These are phyloP conservation scores for Aureobasidium sp. DNA, from an alignment of 2,329 filamentous ascomycete species.

Conservation along the genomic window DNA sequence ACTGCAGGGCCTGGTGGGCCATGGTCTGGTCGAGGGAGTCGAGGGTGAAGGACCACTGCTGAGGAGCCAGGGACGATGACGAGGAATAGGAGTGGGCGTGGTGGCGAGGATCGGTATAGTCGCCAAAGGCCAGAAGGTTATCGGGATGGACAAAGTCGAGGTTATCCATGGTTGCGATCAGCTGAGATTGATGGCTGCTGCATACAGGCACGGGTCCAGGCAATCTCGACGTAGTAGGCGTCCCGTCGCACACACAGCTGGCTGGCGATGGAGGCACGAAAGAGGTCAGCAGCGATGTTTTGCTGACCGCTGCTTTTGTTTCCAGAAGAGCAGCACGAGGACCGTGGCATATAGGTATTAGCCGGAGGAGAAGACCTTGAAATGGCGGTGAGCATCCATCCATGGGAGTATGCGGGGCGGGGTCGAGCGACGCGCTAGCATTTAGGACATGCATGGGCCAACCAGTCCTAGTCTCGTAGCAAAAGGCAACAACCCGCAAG, in stretches of 20 bases:
- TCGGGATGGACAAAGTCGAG: constrained; percentile 34
- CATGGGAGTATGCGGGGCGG: constrained; percentile 19
- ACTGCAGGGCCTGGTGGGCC: constrained; percentile 19
- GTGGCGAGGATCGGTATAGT: constrained; percentile 28
- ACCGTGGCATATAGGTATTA: constrained; percentile 13
- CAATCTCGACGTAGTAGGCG: constrained; percentile 1
- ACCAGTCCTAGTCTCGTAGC: neutral
- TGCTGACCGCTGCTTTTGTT: constrained; percentile 12
- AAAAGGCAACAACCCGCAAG: neutral
- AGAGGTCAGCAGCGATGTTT: constrained; percentile 11
- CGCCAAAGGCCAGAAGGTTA: constrained; percentile 36
- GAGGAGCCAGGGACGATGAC: constrained; percentile 14
- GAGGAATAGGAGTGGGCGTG: constrained; percentile 23
- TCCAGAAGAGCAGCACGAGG: constrained; percentile 8
- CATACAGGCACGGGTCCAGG: constrained; percentile 7
- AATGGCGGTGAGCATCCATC: constrained; percentile 20
- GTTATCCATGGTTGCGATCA: constrained; percentile 34
- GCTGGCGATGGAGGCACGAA: neutral
- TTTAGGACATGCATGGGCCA: constrained; percentile 12
- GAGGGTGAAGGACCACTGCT: constrained; percentile 12
- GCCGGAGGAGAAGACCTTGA: neutral
- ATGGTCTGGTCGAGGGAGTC: constrained; percentile 27
- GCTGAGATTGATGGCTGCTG: neutral
- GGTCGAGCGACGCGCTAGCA: constrained; percentile 2
- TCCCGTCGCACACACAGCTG: constrained; percentile 10